These are phyloP conservation scores for Juglanconis sp. DNA, from an alignment of 2,329 filamentous ascomycete genomes.

Conservation along the genomic window DNA sequence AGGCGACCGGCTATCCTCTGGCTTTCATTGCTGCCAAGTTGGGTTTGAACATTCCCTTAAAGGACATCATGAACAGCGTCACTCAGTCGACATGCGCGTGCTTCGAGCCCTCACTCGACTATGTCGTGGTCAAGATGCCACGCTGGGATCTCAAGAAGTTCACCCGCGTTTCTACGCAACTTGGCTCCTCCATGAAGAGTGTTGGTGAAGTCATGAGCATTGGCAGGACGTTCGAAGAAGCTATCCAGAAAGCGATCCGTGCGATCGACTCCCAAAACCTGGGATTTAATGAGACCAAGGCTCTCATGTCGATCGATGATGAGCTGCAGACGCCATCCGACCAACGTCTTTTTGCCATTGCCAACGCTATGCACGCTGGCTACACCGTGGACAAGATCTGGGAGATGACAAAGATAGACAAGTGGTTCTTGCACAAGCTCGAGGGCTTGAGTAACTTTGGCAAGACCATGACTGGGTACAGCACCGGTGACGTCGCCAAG, in stretches of 20 bases:
- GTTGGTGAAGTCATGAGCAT: conserved; percentile 99
- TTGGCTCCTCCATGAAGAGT: conserved; percentile 99
- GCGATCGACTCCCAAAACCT: conserved; percentile 93
- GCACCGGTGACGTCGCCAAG: conserved; percentile 60
- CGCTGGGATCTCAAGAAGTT: conserved; percentile 99
- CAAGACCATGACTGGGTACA: conserved; percentile 70
- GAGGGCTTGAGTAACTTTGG: conserved; percentile 89
- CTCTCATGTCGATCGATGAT: conserved; percentile 91
- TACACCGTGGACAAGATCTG: conserved; percentile 97
- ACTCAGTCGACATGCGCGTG: conserved; percentile 95
- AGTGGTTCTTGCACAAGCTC: conserved; percentile 93
- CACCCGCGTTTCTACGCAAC: conserved; percentile 88
- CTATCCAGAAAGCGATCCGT: conserved; percentile 96
- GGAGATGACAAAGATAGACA: conserved; percentile 97
- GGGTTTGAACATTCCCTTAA: conserved; percentile 88
- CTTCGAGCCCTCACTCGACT: conserved; percentile 97
- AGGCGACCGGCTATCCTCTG: conserved; percentile 94
- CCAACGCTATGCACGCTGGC: conserved; percentile 92
- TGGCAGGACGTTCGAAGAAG: conserved; percentile 93
- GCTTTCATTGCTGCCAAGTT: conserved; percentile 97
- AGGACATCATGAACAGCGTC: conserved; percentile 94
- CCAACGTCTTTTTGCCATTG: conserved; percentile 94
- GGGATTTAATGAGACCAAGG: conserved; percentile 87
- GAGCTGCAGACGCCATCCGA: conserved; percentile 97
- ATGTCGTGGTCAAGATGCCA: conserved; percentile 98